These are phyloP conservation scores for Tephrocybe sp. DNA, from an alignment of 768 basidiomycete genomes.

Conservation along the genomic window DNA sequence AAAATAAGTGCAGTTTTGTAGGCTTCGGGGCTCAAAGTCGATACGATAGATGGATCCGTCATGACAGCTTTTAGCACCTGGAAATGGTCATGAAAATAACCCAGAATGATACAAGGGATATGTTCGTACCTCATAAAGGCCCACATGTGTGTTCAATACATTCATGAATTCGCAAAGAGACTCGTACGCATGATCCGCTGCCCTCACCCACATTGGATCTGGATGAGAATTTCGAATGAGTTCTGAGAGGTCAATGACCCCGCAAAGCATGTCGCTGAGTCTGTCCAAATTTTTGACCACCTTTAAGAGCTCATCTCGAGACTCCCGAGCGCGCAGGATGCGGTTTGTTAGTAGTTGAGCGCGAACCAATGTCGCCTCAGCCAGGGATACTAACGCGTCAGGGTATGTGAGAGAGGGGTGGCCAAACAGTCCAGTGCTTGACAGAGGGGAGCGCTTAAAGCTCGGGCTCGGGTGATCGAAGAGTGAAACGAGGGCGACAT, in stretches of 20 bases:
- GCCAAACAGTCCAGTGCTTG: conserved; percentile 79
- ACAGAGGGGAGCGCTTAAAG: conserved; percentile 38
- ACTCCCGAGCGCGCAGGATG: conserved; percentile 71
- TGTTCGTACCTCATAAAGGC: conserved; percentile 77
- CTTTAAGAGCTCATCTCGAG: conserved; percentile 70
- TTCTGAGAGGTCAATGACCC: conserved; percentile 95
- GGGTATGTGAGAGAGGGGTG: conserved; percentile 74
- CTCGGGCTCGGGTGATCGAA: conserved; percentile 62
- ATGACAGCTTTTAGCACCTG: conserved; percentile 74
- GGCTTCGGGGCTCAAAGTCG: conserved; percentile 71
- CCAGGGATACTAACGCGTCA: conserved; percentile 63
- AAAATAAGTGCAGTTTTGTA: conserved; percentile 88
- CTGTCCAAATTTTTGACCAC: conserved; percentile 96
- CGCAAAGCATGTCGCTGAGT: conserved; percentile 92
- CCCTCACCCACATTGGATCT: conserved; percentile 76
- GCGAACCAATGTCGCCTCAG: conserved; percentile 75
- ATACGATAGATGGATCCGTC: conserved; percentile 62
- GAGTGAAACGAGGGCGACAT: conserved; percentile 61
- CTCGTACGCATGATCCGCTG: conserved; percentile 87
- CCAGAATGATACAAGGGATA: conserved; percentile 8
- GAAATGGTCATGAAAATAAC: conserved; percentile 18
- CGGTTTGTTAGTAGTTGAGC: conserved; percentile 83
- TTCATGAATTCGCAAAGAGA: conserved; percentile 97
- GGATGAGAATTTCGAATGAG: conserved; percentile 92
- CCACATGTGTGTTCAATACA: conserved; percentile 89